Base-by-base conservation (phyloP, 1,284 basidiomycete species). In the Moniliophthora roreri region DNA sequence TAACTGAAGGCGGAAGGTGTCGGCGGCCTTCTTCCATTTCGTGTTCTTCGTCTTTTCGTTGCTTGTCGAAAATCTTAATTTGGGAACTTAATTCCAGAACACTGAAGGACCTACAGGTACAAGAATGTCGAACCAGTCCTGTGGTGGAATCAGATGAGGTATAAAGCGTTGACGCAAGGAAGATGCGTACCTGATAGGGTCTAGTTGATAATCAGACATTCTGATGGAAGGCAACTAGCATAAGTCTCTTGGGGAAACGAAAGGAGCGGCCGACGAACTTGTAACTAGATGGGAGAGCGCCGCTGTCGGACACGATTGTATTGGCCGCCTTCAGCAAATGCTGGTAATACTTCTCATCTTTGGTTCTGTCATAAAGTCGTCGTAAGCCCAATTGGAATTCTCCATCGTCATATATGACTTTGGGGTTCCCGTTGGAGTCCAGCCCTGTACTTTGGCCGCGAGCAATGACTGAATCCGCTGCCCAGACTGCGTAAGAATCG, bases 371-470 rank as follows among this genome's bases (percentile, higher is more conserved):
- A 51, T 69, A 76, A 21, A 77, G 61, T 21, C 64, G 62, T 11
- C 67, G 60, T 13, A 77, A 61, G 0, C 69, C 74, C 67, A 70
- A 73, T 55, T 75, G 69, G 21, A 77, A 69, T 52, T 71, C 72
- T 41, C 75, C 75, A 47, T 78, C 70, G 49, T 74, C 73, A 57
- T 78, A 78, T 2, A 67, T 69, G 18, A 75, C 72, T 2, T 60
- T 54, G 0, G 74, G 64, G 9, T 54, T 63, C 24, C 72, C 72
- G 26, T 52, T 62, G 2, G 67, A 52, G 37, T 65, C 62, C 8
- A 76, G 62, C 2, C 76, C 75, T 56, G 77, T 74, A 5, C 75
- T 75, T 60, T 78, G 75, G 2, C 66, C 65, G 8, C 75, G 67
- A 38, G 66, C 60, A 49, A 78, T 77, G 3, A 64, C 72, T 6